Base-by-base conservation (phyloP, 129 eudicot species). In the Cynara cardunculus region DNA sequence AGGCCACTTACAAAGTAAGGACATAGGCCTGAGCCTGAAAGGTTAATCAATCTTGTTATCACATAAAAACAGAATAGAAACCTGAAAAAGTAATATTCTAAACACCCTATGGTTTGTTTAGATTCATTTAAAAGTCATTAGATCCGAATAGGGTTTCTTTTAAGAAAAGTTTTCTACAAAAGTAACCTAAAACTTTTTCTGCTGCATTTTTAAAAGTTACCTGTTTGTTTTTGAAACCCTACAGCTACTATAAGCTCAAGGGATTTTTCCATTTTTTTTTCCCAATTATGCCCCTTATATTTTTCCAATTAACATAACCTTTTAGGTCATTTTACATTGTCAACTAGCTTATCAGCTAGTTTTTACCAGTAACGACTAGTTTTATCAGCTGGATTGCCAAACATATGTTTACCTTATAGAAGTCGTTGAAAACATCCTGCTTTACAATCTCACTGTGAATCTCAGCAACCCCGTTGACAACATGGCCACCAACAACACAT, bases 401-500 rank as follows among this genome's bases (percentile, higher is more conserved):
- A 18, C 10, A 56, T 18, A 71, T 44, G 21, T 34, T 59, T 86
- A 92, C 99, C 99, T 89, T 84, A 80, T 90, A 94, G 69, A 94
- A 94, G 73, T 92, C 99, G 65, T 90, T 92, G 68, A 94, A 94
- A 41, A 92, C 98, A 4, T 94, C 98, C 64, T 87, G 73, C 75
- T 94, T 94, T 59, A 94, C 97, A 74, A 94, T 94, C 81, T 94
- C 97, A 90, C 98, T 94, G 62, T 94, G 98, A 80, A 94, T 94
- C 83, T 83, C 97, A 75, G 99, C 99, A 85, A 94, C 99, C 7
- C 99, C 99, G 84, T 94, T 94, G 25, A 94, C 99, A 53, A 90
- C 89, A 89, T 94, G 99, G 46, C 97, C 99, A 80, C 96, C 99
- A 75, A 92, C 96, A 77, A 94, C 94, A 84, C 96, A 92, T 26